A percentile compares a stretch with the other conserved stretches of the same genome.
Conservation (phyloP, 192 early-diverging fungal genomes). For the Nowakowskiella sp. region DNA sequence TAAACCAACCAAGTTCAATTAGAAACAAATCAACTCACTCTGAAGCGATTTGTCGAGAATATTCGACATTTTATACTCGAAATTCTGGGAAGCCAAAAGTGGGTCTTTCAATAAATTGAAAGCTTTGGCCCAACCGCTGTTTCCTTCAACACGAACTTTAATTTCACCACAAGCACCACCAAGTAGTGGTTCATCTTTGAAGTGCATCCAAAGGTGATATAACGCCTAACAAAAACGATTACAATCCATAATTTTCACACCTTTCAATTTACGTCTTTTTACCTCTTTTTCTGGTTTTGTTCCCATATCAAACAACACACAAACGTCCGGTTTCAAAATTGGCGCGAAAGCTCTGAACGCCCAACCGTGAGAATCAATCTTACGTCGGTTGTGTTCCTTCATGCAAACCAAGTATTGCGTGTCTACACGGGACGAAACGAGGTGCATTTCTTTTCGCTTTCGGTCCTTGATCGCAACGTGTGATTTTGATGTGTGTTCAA, state of each 20-base stretch:
- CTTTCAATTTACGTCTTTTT: conserved; percentile 7
- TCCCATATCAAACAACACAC: conserved; percentile 49
- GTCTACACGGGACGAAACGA: neutral
- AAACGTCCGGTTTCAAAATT: conserved; percentile 44
- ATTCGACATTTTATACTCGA: conserved; percentile 8
- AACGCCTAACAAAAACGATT: conserved; percentile 19
- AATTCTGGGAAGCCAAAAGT: conserved; percentile 1
- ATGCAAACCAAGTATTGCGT: conserved; percentile 4
- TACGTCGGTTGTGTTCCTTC: conserved; percentile 11
- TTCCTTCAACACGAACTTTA: conserved; percentile 27
- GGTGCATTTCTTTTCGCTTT: conserved; percentile 1
- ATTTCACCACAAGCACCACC: conserved; percentile 60
- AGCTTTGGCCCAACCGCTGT: neutral
- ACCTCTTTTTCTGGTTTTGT: conserved; percentile 39
- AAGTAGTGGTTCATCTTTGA: conserved; percentile 40
- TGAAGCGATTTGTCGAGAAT: conserved; percentile 1
- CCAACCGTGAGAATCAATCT: conserved; percentile 56
- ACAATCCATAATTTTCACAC: neutral
- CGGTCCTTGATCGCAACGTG: conserved; percentile 3
- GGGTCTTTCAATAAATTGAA: neutral
- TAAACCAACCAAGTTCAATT: no score
- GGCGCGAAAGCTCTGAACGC: conserved; percentile 51
- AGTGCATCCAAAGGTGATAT: conserved; percentile 49
- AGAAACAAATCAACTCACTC: neutral
- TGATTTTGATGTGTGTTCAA: neutral